Base-by-base conservation (phyloP, 2,329 filamentous ascomycete species). In the Fusarium marasasianum region DNA sequence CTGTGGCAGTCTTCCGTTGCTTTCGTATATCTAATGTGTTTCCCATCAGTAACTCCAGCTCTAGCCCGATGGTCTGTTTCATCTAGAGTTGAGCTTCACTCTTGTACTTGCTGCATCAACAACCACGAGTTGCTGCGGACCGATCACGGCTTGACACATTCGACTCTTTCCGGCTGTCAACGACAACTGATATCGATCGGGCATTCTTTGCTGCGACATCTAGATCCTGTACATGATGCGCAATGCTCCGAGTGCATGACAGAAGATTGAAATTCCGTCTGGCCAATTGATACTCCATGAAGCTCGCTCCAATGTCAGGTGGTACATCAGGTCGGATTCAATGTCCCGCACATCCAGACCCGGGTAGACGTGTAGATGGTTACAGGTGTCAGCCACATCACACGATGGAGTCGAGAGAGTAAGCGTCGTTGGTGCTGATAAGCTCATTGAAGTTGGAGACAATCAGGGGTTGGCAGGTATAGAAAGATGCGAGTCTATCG, bases 161-260 rank as follows among this genome's bases (percentile, higher is more conserved):
- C 87, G 12, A 81, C 84, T 58, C 82, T 91, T 12, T 87, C 85
- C 12, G 85, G 87, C 48, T 91, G 91, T 1, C 90, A 92, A 78
- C 86, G 86, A 64, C 91, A 93, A 77, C 83, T 93, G 2, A 90
- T 93, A 74, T 90, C 87, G 71, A 84, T 93, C 3, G 90, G 88
- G 0, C 82, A 90, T 1, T 91, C 89, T 0, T 82, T 92, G 22
- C 79, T 92, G 20, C 81, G 86, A 48, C 61, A 72, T 6, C 71
- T 61, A 4, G 51, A 75, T 3, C 59, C 71, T 22, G 67, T 71
- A 22, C 69, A 31, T 18, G 26, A 45, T 13, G 43, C 1, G 64
- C 64, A 41, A 75, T 51, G 5, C 15, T 40, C 38, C 6, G 22
- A 44, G 26, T 12, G 13, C 8, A 18, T 43, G 12, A 11, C 29